Base-by-base conservation (phyloP, 768 basidiomycete species). In the Boletellus ananas region DNA sequence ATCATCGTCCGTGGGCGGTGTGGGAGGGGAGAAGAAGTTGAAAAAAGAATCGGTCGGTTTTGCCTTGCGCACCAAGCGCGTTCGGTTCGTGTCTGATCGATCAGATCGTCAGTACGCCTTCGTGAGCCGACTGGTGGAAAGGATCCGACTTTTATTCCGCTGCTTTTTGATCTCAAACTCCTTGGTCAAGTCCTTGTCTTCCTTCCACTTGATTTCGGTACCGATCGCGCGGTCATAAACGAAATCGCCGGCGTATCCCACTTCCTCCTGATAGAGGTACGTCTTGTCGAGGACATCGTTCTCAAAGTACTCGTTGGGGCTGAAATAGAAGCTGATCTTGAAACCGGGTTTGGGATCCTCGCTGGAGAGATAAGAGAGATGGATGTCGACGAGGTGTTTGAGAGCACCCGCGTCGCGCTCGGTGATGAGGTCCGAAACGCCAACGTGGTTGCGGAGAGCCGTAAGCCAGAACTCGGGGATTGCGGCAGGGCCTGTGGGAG, bases 381-480 rank as follows among this genome's bases (percentile, higher is more conserved):
- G 79, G 57, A 98, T 79, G 62, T 99, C 92, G 54, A 72, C 73
- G 50, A 99, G 82, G 59, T 77, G 70, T 71, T 90, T 90, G 64
- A 99, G 83, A 8, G 93, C 94, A 40, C 65, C 83, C 53, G 77
- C 91, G 67, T 99, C 95, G 49, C 89, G 85, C 61, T 98, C 94
- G 21, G 91, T 95, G 74, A 98, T 91, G 65, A 94, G 76, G 17
- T 94, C 93, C 37, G 79, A 77, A 48, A 97, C 77, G 43, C 82
- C 90, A 47, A 87, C 70, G 68, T 98, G 94, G 71, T 96, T 98
- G 57, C 89, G 84, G 47, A 98, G 78, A 3, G 94, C 92, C 1
- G 96, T 98, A 60, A 96, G 83, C 95, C 95, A 99, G 79, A 99
- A 99, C 61, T 95, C 87, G 45, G 94, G 91, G 58, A 99, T 90